phyloP scores from a whole-genome alignment of 2,329 filamentous ascomycete genomes.

The Pseudogymnoascus sp. region DNA sequence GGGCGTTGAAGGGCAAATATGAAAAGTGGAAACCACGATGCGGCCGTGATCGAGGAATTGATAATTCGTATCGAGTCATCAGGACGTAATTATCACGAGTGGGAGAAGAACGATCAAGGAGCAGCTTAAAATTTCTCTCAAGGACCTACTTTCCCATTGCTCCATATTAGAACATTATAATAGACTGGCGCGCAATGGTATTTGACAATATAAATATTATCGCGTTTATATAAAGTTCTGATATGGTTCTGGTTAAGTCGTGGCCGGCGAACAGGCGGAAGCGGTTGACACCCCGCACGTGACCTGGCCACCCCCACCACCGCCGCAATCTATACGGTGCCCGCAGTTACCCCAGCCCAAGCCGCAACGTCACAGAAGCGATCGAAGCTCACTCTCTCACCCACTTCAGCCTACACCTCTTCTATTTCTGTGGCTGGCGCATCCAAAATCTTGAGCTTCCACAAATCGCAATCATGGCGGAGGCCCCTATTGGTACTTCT shows the following conservation, averaged over 20 bases:
- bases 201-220: background rate
- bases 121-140: background rate
- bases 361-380: conserved; percentile 10
- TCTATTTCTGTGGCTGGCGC: conserved; percentile 10
- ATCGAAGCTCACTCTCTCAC: conserved; percentile 12
- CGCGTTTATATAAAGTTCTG: background rate
- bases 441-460: conserved; percentile 12
- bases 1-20: background rate
- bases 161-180: background rate
- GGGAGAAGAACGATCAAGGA: background rate
- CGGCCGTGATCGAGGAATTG: conserved; percentile 4
- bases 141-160: background rate
- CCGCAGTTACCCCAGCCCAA: conserved; percentile 10
- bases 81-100: background rate
- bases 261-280: background rate
- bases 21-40: conserved; percentile 5
- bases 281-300: background rate
- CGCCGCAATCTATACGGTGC: conserved; percentile 7
- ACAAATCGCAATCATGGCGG: conserved; percentile 24
- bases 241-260: background rate
- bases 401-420: conserved; percentile 9
- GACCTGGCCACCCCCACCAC: conserved; percentile 6
- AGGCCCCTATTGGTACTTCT: conserved; percentile 29
- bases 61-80: conserved; percentile 8
- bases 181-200: background rate